These are phyloP conservation scores for Lepidopterella palustris DNA, from an alignment of 495 filamentous ascomycete species.

Conservation along the genomic window DNA sequence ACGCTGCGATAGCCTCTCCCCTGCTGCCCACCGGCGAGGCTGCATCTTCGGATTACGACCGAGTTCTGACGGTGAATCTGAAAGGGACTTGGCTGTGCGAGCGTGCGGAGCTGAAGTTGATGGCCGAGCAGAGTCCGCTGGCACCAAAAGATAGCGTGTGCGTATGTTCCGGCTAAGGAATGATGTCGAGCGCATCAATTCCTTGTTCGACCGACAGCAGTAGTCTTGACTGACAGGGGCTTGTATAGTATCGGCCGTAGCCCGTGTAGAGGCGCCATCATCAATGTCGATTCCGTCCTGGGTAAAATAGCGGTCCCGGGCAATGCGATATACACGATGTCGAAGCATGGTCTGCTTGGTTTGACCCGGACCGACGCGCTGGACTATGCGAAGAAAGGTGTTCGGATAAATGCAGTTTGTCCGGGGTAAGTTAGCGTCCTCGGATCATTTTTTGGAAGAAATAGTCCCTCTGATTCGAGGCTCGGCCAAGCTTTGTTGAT, in stretches of 20 bases:
- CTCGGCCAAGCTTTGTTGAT: neutral
- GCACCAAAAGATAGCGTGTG: neutral
- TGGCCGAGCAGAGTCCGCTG: conserved; percentile 42
- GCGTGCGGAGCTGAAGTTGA: conserved; percentile 42
- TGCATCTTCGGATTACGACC: conserved; percentile 34
- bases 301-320: conserved; percentile 26
- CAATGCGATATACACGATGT: conserved; percentile 32
- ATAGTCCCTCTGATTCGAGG: conserved; percentile 3
- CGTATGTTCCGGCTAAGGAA: neutral
- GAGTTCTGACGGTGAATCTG: conserved; percentile 41
- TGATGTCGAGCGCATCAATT: neutral
- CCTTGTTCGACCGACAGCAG: too few relatives aligned
- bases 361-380: conserved; percentile 34
- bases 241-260: neutral
- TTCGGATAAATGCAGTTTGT: conserved; percentile 46
- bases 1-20: conserved; percentile 18
- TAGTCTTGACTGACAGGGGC: neutral
- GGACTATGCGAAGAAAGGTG: conserved; percentile 37
- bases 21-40: conserved; percentile 30
- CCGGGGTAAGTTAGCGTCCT: conserved; percentile 40
- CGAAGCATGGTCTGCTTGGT: conserved; percentile 36
- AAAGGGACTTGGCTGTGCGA: conserved; percentile 44
- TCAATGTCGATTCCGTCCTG: conserved; percentile 27
- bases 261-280: conserved; percentile 21
- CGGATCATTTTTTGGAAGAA: conserved; percentile 12